Base-by-base conservation (phyloP, 495 filamentous ascomycete species). In the Aspergillus ellipticus region DNA sequence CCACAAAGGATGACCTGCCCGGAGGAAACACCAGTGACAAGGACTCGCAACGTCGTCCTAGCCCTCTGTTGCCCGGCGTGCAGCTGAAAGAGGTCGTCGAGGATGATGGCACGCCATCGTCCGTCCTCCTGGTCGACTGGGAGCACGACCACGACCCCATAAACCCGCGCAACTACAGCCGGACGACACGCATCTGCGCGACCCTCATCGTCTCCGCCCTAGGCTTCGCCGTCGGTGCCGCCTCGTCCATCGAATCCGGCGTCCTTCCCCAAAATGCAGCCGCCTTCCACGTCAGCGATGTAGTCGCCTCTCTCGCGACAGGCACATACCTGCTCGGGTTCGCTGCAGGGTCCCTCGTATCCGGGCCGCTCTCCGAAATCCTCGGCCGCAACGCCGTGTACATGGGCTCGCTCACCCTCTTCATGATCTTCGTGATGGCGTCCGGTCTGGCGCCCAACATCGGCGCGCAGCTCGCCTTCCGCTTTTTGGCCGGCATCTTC, bases 241-340 rank as follows among this genome's bases (percentile, higher is more conserved):
- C 82, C 2, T 80, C 76, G 9, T 73, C 77, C 6, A 78, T 84
- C 29, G 80, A 82, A 49, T 75, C 77, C 1, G 74, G 68, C 6
- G 74, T 75, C 11, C 28, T 78, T n/a, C 63, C 53, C 2, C 75
- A 79, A 54, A 79, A 77, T 6, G 65, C 72, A 5, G 63, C 62
- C 2, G 74, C 75, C 2, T 84, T 84, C 57, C 68, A 73, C 9
- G 79, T 82, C 22, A 75, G 73, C 53, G 71, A 81, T 29, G 78
- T 84, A 7, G 74, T 75, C 0, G 82, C 82, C 50, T 75, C 76
- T n/a, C 66, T 86, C 4, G 49, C 42, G 19, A 49, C 56, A 55
- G 82, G 81, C 5, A 43, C 87, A 2, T 89, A 82, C 57, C 72
- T 90, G 0, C 66, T 84, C 31, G 87, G 85, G 3, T 88, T 88